These are phyloP conservation scores for Saccharomycopsis synnaedendra DNA, from an alignment of 805 yeast genomes.

Conservation along the genomic window DNA sequence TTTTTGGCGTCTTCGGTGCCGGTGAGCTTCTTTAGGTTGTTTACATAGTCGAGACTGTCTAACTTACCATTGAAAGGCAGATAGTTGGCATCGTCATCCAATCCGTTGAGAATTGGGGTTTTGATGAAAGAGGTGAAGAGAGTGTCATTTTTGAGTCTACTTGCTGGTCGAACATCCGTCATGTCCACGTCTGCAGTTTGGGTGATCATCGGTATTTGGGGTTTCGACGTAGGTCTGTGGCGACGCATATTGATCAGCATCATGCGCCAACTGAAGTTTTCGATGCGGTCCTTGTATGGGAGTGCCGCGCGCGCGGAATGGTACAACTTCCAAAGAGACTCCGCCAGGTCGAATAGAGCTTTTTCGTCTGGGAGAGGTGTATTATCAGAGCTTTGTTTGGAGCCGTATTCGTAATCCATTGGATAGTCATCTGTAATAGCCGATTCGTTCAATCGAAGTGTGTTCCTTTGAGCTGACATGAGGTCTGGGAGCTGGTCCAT, in stretches of 20 bases:
- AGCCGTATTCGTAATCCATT: no score
- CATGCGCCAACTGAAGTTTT: conserved; percentile 81
- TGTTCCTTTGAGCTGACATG: conserved; percentile 10
- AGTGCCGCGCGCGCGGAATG: conserved; percentile 60
- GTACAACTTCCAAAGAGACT: conserved; percentile 73
- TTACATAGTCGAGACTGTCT: no score
- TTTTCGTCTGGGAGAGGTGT: neutral
- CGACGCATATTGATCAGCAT: conserved; percentile 36
- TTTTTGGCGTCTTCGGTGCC: neutral
- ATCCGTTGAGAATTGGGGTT: conserved; percentile 10
- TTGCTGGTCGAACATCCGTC: neutral
- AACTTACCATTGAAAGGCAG: no score
- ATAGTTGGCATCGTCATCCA: neutral
- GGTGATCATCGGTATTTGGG: no score
- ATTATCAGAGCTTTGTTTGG: neutral
- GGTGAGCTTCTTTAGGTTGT: neutral
- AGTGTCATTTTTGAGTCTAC: conserved; percentile 3
- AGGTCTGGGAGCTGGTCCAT: conserved; percentile 13
- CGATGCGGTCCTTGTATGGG: conserved; percentile 69
- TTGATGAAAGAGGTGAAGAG: conserved; percentile 13
- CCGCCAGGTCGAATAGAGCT: conserved; percentile 24
- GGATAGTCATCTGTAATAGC: neutral
- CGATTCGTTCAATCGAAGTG: neutral
- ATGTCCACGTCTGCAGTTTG: neutral
- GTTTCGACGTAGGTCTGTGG: neutral